These are phyloP conservation scores for Hortiboletus campestris DNA, from an alignment of 768 basidiomycete species.

Conservation along the genomic window DNA sequence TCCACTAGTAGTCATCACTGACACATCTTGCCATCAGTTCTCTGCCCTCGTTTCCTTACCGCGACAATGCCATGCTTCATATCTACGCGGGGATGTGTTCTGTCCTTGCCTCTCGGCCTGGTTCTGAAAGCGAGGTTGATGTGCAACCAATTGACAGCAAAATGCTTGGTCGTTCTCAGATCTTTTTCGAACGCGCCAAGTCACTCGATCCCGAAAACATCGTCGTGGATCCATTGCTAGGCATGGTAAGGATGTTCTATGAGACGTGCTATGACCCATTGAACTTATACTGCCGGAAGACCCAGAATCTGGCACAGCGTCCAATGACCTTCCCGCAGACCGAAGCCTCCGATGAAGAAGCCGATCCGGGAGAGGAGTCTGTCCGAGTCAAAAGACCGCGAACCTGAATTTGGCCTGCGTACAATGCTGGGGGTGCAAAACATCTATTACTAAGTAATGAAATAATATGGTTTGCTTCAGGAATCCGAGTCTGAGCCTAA, in stretches of 20 bases:
- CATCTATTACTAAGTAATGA: not conserved
- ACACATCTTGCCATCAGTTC: conserved; percentile 48
- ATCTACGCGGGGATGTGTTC: conserved; percentile 78
- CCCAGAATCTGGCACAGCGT: conserved; percentile 25
- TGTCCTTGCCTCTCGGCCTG: conserved; percentile 55
- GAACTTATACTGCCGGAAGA: conserved; percentile 7
- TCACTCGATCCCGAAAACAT: conserved; percentile 55
- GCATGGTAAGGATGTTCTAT: conserved; percentile 41
- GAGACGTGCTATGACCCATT: not conserved
- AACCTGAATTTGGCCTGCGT: conserved; percentile 1
- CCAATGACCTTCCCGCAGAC: conserved; percentile 4
- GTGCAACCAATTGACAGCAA: conserved; percentile 35
- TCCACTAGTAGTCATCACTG: not conserved
- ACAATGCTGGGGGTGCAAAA: not conserved
- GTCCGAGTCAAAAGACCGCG: conserved; percentile 15
- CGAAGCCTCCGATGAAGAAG: conserved; percentile 39
- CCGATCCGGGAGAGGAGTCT: conserved; percentile 4
- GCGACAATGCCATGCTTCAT: conserved; percentile 76
- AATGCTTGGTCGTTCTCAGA: conserved; percentile 48
- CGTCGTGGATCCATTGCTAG: conserved; percentile 52
- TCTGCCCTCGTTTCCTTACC: conserved; percentile 84
- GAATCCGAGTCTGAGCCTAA: conserved; percentile 76
- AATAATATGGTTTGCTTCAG: conserved; percentile 3
- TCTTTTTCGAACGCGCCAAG: conserved; percentile 64
- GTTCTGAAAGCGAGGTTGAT: conserved; percentile 1